phyloP scores from a whole-genome alignment of 2,329 filamentous ascomycete species.

The Neopestalotiopsis sp. region DNA sequence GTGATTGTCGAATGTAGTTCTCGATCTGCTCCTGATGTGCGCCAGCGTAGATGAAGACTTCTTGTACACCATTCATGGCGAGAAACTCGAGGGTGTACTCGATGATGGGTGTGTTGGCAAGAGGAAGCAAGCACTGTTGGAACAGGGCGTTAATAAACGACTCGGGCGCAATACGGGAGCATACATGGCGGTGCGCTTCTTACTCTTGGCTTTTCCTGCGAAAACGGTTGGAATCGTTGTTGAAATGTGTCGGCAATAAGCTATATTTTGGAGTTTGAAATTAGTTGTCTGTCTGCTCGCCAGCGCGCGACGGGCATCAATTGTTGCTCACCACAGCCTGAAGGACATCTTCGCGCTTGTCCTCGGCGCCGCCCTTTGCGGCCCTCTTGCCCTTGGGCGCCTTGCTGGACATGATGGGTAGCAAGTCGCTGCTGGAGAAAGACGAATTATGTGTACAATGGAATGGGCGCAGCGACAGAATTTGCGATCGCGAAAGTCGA shows the following conservation, averaged over 20 bases:
- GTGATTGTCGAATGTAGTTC: slow-evolving; percentile 79
- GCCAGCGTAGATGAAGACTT: slow-evolving; percentile 91
- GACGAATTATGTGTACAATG: not conserved
- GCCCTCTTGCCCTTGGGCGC: slow-evolving; percentile 58
- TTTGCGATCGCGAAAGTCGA: not conserved
- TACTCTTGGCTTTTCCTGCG: slow-evolving; percentile 86
- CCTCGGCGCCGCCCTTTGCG: slow-evolving; percentile 52
- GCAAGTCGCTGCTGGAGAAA: slow-evolving; percentile 1
- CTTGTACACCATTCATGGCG: slow-evolving; percentile 91
- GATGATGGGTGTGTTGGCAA: slow-evolving; percentile 93
- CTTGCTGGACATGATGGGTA: slow-evolving; percentile 14
- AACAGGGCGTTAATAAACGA: not conserved
- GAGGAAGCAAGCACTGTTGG: slow-evolving; percentile 81
- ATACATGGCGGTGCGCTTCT: slow-evolving; percentile 32
- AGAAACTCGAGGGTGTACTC: slow-evolving; percentile 98
- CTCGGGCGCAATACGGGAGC: slow-evolving; percentile 6
- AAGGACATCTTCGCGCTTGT: slow-evolving; percentile 64
- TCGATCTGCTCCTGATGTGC: slow-evolving; percentile 88
- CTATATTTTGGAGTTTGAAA: slow-evolving; percentile 44
- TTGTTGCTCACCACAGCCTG: slow-evolving; percentile 43
- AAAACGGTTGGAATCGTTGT: slow-evolving; percentile 88
- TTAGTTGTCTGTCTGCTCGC: not conserved
- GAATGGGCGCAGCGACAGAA: not conserved
- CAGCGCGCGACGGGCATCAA: not conserved
- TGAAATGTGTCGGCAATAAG: slow-evolving; percentile 95